Evolutionary conservation across 257 asterid species (phyloP).

Genomic region (Coffea canephora): DNA sequence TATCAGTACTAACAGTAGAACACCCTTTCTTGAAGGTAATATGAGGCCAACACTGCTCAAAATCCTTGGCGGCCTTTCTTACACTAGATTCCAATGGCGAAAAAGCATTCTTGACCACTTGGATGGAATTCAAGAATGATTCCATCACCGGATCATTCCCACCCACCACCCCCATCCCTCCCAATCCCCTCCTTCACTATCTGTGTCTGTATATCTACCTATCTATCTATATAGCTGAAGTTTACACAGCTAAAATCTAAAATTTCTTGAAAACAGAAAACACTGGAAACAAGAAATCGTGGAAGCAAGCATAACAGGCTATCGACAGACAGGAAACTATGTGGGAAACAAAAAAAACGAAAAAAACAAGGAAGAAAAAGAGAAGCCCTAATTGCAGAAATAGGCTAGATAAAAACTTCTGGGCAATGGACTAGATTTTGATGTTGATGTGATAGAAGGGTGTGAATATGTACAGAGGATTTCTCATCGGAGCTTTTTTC

Average conservation of each 20-base stretch:
- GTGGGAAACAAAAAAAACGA: not conserved
- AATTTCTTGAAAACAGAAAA: not conserved
- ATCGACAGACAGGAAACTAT: constrained; percentile 7
- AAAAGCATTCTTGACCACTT: constrained; percentile 63
- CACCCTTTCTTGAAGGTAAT: constrained; percentile 27
- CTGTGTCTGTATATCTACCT: constrained; percentile 4
- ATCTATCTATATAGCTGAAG: not conserved
- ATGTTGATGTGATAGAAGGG: not conserved
- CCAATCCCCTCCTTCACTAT: constrained; percentile 35
- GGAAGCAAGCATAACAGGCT: not conserved
- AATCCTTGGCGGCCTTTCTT: constrained; percentile 66
- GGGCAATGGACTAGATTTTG: not conserved
- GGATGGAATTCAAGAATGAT: constrained; percentile 75
- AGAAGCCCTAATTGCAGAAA: constrained; percentile 9
- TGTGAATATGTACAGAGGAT: not conserved
- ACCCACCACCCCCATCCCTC: constrained; percentile 66
- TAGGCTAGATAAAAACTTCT: not conserved
- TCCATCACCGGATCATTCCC: constrained; percentile 79
- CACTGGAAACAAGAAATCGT: constrained; percentile 8
- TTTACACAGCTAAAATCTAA: constrained; percentile 17
- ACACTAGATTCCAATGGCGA: constrained; percentile 73
- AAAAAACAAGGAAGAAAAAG: not conserved
- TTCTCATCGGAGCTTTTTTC: not conserved
- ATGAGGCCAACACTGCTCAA: constrained; percentile 75
- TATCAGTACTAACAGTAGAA: constrained; percentile 22